Conservation (phyloP, 257 asterid species). For the Nemophila menziesii region DNA sequence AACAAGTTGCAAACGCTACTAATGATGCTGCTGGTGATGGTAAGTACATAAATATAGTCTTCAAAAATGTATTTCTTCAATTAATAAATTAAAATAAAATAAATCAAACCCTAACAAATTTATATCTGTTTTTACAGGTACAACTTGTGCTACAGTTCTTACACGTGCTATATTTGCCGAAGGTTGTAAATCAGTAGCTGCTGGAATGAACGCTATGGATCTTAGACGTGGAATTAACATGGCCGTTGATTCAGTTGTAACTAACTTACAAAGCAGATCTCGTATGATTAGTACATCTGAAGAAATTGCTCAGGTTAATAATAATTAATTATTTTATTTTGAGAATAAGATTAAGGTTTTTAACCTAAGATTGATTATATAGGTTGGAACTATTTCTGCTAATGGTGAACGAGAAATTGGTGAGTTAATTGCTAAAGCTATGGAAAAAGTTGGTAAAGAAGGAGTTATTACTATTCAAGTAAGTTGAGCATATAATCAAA, state of each 20-base stretch:
- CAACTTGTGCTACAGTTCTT: conserved; percentile 51
- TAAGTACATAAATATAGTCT: conserved; percentile 4
- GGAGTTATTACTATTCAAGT: conserved; percentile 60
- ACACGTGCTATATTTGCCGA: conserved; percentile 40
- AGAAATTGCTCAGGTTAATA: conserved; percentile 44
- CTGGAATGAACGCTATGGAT: conserved; percentile 66
- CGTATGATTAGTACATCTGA: conserved; percentile 50
- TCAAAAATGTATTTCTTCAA: background rate
- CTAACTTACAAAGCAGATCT: conserved; percentile 41
- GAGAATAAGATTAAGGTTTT: background rate
- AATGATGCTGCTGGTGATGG: conserved; percentile 58
- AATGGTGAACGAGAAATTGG: conserved; percentile 57
- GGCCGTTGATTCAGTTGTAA: conserved; percentile 47
- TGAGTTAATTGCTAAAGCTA: conserved; percentile 56
- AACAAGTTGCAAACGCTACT: conserved; percentile 49
- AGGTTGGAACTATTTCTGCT: conserved; percentile 55
- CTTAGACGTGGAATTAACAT: conserved; percentile 48
- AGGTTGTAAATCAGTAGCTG: conserved; percentile 61
- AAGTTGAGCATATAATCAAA: too few species aligned
- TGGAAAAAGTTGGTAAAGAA: conserved; percentile 62
- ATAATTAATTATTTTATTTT: background rate
- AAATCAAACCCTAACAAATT: background rate
- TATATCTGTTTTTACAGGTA: conserved; percentile 23
- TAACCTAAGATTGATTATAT: background rate
- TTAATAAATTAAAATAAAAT: background rate